These are phyloP conservation scores for Luffa aegyptiaca DNA, from an alignment of 306 rosid genomes.

Conservation along the genomic window DNA sequence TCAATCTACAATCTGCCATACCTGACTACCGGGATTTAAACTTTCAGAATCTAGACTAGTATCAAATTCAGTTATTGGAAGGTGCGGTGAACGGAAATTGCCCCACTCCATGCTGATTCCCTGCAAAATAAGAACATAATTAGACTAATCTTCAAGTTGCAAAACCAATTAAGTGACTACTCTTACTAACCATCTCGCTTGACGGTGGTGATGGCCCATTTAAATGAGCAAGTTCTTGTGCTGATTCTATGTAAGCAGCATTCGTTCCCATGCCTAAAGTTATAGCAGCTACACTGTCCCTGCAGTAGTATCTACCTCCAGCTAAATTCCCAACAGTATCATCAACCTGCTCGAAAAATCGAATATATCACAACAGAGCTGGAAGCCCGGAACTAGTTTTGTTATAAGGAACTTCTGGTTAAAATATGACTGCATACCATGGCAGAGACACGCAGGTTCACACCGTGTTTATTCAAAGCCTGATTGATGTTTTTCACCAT, in stretches of 20 bases:
- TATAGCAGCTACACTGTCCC: slow-evolving; percentile 48
- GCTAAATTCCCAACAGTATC: slow-evolving; percentile 59
- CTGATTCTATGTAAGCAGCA: slow-evolving; percentile 53
- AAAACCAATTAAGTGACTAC: not conserved
- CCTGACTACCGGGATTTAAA: slow-evolving; percentile 42
- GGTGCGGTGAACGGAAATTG: slow-evolving; percentile 42
- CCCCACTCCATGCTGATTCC: slow-evolving; percentile 59
- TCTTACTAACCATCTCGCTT: slow-evolving; percentile 39
- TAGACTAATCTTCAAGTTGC: not conserved
- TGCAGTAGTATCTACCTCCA: slow-evolving; percentile 59
- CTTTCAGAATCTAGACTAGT: slow-evolving; percentile 46
- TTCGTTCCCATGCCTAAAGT: slow-evolving; percentile 50
- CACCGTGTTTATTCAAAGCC: slow-evolving; percentile 41
- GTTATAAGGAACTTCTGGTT: not conserved
- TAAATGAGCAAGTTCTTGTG: slow-evolving; percentile 24
- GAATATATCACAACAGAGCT: not conserved
- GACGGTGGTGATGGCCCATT: slow-evolving; percentile 30
- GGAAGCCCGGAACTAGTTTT: not conserved
- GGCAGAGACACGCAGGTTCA: slow-evolving; percentile 36
- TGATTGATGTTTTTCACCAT: slow-evolving; percentile 35
- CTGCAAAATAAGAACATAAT: slow-evolving; percentile 24
- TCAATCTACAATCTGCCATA: slow-evolving; percentile 11
- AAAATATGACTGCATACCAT: slow-evolving; percentile 19
- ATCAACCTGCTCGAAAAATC: slow-evolving; percentile 39
- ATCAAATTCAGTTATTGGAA: slow-evolving; percentile 48